A percentile compares a stretch with the other conserved stretches of the same genome.
These are phyloP conservation scores for Amanita jacksonii DNA, from an alignment of 768 basidiomycete species.

Conservation along the genomic window DNA sequence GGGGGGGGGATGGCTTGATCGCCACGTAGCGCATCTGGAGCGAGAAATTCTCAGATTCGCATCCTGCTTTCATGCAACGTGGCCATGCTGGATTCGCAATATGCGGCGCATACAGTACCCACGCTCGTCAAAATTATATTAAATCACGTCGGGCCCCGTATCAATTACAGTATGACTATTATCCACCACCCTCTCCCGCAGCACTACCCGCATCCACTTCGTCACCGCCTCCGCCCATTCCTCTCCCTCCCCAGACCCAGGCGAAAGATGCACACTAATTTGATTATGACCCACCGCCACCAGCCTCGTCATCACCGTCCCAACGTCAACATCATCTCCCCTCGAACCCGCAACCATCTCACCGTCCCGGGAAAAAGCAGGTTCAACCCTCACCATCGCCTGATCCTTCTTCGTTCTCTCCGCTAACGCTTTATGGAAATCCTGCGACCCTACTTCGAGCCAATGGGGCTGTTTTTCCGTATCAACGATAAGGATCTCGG, in stretches of 20 bases:
- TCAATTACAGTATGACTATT: too few relatives aligned
- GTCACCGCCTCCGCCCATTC: constrained; percentile 47
- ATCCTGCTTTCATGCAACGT: too few relatives aligned
- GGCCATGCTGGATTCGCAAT: too few relatives aligned
- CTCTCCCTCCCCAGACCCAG: constrained; percentile 49
- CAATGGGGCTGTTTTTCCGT: constrained; percentile 45
- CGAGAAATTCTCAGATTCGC: too few relatives aligned
- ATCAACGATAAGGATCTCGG: constrained; percentile 37
- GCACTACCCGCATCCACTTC: too few relatives aligned
- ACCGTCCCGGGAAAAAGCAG: not conserved
- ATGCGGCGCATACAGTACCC: too few relatives aligned
- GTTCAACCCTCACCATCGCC: not conserved
- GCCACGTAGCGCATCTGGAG: too few relatives aligned
- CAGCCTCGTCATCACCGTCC: constrained; percentile 21
- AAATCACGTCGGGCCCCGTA: too few relatives aligned
- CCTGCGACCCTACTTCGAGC: constrained; percentile 24
- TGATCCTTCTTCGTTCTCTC: constrained; percentile 21
- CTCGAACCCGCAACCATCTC: not conserved
- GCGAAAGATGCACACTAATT: constrained; percentile 41
- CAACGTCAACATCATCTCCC: not conserved
- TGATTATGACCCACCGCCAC: constrained; percentile 52
- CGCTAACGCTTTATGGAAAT: constrained; percentile 31
- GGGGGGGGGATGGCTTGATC: too few relatives aligned
- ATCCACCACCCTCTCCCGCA: constrained; percentile 6
- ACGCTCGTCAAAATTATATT: too few relatives aligned